Percentiles rank a stretch among this genome's conserved stretches.
phyloP scores from a whole-genome alignment of 352 stramenopile species.

The Globisporangium mamillatum region DNA sequence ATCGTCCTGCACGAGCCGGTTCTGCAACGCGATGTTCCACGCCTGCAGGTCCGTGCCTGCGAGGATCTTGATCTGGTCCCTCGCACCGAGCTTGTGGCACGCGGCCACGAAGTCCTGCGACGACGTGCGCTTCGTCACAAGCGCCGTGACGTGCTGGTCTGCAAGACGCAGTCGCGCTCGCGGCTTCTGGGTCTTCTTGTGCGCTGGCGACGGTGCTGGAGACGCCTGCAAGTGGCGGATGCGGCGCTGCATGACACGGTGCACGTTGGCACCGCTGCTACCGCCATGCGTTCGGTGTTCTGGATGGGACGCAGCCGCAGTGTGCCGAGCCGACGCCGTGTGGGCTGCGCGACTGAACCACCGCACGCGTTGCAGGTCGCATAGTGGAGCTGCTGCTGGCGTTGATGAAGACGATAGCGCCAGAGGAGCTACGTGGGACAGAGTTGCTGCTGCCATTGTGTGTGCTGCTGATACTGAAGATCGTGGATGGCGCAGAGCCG shows the following conservation, averaged over 20 bases:
- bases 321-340: neutral
- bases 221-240: conserved; percentile 9
- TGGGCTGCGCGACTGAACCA: conserved; percentile 18
- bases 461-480: neutral
- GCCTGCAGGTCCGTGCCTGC: conserved; percentile 40
- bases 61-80: conserved; percentile 44
- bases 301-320: neutral
- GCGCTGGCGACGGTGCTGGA: neutral
- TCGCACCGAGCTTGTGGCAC: conserved; percentile 32
- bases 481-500: neutral
- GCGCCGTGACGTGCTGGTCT: conserved; percentile 31
- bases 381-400: neutral
- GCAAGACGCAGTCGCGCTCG: conserved; percentile 22
- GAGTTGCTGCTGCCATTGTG: neutral
- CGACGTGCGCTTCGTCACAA: conserved; percentile 34
- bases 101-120: conserved; percentile 30
- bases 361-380: neutral
- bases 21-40: conserved; percentile 64
- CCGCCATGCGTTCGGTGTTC: neutral
- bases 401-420: neutral
- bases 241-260: neutral
- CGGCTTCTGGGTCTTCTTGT: conserved; percentile 17
- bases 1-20: conserved; percentile 45
- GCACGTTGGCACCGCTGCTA: neutral
- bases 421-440: neutral